Evolutionary conservation across 306 rosid species (phyloP).

Genomic region (Acacia crassicarpa): DNA sequence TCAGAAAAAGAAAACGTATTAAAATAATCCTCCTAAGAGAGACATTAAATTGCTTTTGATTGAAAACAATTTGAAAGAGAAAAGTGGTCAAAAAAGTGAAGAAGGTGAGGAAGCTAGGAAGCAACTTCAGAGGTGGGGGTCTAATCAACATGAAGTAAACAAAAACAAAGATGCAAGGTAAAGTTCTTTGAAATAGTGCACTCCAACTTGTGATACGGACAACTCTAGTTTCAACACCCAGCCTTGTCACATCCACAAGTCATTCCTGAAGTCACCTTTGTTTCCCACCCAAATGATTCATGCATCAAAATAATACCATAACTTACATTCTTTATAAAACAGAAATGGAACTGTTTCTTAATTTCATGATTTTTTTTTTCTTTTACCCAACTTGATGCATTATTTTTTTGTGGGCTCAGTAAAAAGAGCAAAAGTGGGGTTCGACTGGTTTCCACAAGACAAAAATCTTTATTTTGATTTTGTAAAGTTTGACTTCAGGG

Average conservation of each 20-base stretch:
- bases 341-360: neutral
- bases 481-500: neutral
- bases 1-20: neutral
- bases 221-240: neutral
- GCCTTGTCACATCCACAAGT: slow-evolving; percentile 41
- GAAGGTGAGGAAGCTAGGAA: neutral
- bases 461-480: neutral
- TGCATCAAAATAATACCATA: neutral
- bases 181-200: slow-evolving; percentile 12
- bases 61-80: neutral
- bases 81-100: neutral
- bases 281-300: neutral
- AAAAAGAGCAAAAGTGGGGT: neutral
- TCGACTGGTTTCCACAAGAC: neutral
- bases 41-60: neutral
- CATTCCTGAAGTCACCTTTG: slow-evolving; percentile 34
- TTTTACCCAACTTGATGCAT: neutral
- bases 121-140: neutral
- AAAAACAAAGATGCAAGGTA: slow-evolving; percentile 30
- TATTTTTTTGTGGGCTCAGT: neutral
- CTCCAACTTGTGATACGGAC: slow-evolving; percentile 23
- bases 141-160: slow-evolving; percentile 22
- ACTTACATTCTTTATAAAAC: too few species aligned
- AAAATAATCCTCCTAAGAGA: neutral
- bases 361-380: neutral